phyloP scores from a whole-genome alignment of 1,139 yeast genomes.

The Taphrina confusa region DNA sequence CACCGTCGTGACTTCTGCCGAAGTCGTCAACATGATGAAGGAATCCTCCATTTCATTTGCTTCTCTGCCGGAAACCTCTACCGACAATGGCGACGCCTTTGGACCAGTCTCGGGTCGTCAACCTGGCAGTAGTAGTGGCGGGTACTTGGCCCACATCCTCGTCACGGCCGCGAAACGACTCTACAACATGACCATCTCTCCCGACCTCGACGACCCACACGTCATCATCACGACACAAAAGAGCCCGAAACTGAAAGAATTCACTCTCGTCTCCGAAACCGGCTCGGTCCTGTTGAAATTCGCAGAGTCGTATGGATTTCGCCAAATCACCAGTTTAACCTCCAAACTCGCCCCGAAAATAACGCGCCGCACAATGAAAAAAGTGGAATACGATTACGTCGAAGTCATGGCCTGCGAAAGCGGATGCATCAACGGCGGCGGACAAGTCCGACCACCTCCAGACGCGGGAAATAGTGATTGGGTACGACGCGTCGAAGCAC shows the following conservation, averaged over 20 bases:
- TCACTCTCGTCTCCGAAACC: conserved; percentile 53
- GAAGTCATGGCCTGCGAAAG: conserved; percentile 99
- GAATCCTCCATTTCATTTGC: conserved; percentile 46
- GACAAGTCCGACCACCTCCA: conserved; percentile 56
- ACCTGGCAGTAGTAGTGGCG: conserved; percentile 79
- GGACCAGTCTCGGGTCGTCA: conserved; percentile 68
- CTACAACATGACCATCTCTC: conserved; percentile 24
- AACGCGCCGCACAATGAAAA: conserved; percentile 50
- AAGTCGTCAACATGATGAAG: conserved; percentile 68
- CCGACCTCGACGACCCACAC: conserved; percentile 39
- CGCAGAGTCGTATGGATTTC: conserved; percentile 38
- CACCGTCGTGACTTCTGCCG: conserved; percentile 90
- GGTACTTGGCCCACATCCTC: conserved; percentile 56
- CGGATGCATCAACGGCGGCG: conserved; percentile 98
- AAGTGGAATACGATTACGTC: conserved; percentile 72
- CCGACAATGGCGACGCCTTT: not conserved
- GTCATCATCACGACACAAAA: conserved; percentile 56
- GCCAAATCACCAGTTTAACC: conserved; percentile 90
- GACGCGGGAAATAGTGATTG: conserved; percentile 27
- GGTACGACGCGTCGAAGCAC: conserved; percentile 33
- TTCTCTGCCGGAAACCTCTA: conserved; percentile 41
- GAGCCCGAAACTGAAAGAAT: conserved; percentile 74
- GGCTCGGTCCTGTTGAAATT: conserved; percentile 41
- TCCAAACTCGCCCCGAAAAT: conserved; percentile 60
- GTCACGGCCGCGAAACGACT: conserved; percentile 39